Percentiles rank a stretch among this genome's conserved stretches.
Evolutionary conservation across 139 green algal species (phyloP).

Genomic region (Chlorella sp.): DNA sequence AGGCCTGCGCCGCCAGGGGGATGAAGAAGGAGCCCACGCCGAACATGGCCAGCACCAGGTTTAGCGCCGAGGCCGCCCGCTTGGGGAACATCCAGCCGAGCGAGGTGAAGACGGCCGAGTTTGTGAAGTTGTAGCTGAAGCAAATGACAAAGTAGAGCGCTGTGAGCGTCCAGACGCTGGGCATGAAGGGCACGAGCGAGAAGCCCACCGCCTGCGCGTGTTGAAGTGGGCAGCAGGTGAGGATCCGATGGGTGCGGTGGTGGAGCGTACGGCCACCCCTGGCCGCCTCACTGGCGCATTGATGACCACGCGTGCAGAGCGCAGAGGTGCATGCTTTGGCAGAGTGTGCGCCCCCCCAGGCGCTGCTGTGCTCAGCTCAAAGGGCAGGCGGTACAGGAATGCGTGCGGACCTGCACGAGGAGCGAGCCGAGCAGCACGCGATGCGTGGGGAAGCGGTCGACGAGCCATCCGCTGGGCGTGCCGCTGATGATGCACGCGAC

Average conservation of each 20-base stretch:
- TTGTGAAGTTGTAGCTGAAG: conserved; percentile 49
- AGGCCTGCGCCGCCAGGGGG: conserved; percentile 29
- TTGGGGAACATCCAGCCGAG: conserved; percentile 43
- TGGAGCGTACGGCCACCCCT: too few relatives aligned
- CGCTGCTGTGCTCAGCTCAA: too few relatives aligned
- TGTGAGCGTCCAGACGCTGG: conserved; percentile 26
- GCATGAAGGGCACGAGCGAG: conserved; percentile 34
- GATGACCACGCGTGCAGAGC: too few relatives aligned
- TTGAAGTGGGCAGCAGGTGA: not conserved
- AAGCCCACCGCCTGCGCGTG: conserved; percentile 31
- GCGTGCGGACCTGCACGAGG: conserved; percentile 24
- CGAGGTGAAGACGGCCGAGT: conserved; percentile 33
- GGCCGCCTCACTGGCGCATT: too few relatives aligned
- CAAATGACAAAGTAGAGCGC: conserved; percentile 33
- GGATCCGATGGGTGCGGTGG: not conserved
- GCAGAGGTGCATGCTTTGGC: too few relatives aligned
- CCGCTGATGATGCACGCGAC: conserved; percentile 39
- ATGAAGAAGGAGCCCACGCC: conserved; percentile 40
- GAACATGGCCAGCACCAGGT: conserved; percentile 48
- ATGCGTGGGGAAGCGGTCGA: conserved; percentile 34
- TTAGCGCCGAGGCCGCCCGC: conserved; percentile 20
- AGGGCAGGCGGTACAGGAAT: too few relatives aligned
- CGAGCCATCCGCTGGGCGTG: conserved; percentile 37
- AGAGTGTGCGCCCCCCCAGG: too few relatives aligned
- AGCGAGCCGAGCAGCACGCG: conserved; percentile 31